Base-by-base conservation (phyloP, 768 basidiomycete genomes). In the Collybiopsis luxurians region DNA sequence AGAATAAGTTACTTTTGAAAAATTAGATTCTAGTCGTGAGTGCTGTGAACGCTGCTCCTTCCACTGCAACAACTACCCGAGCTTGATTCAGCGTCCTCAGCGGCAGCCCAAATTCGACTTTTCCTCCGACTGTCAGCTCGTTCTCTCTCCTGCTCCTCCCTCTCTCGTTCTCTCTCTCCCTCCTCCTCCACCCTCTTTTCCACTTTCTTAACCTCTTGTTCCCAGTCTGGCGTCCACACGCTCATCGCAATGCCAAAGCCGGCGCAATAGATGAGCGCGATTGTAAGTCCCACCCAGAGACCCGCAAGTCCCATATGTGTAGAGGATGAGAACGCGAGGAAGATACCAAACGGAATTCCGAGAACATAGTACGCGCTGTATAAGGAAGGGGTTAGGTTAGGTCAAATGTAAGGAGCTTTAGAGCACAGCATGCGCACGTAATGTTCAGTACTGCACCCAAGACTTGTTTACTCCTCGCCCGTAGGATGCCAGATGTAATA, bases 271-370 rank as follows among this genome's bases (percentile, higher is more conserved):
- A 84, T 69, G 49, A 92, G 74, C 1, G 89, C 84, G 4, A 81
- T 66, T 0, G 89, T 90, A 38, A 95, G 73, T 13, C 94, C 94
- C 39, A 89, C 76, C 95, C 94, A 97, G 15, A 97, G 79, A 0
- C 95, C 95, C 19, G 76, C 73, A 12, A 97, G 75, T 0, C 76
- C 83, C 68, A 82, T 76, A 36, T 75, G 68, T 11, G 66, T 42
- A 19, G 54, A 10, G 30, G 40, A 67, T 50, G 73, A 74, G 74
- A 95, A 93, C 2, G 89, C 78, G 3, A 95, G 83, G 71, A 81
- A 90, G 50, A 93, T 71, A 13, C 91, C 95, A 44, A 92, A 75
- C 0, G 94, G 94, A 49, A 96, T 87, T 27, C 91, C 87, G 56
- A 47, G 39, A 49, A 54, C 45, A 55, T 43, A 43, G 31, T 54